Evolutionary conservation across 1,139 yeast genomes (phyloP).

Genomic region (Wickerhamomyces sp.): DNA sequence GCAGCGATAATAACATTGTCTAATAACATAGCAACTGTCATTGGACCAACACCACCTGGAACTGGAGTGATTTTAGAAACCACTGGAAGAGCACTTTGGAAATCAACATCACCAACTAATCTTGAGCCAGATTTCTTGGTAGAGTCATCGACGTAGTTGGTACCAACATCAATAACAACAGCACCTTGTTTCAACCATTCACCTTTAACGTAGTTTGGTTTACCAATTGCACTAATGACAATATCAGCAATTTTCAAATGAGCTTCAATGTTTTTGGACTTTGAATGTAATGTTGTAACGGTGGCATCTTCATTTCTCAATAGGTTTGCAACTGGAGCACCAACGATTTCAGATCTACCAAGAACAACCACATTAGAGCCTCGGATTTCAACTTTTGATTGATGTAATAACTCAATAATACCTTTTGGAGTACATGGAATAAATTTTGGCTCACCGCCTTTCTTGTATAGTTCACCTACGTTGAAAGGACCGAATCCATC

Average conservation of each 20-base stretch:
- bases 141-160: conserved; percentile 77
- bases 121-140: conserved; percentile 77
- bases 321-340: conserved; percentile 84
- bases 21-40: conserved; percentile 96
- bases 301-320: conserved; percentile 87
- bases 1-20: conserved; percentile 87
- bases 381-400: conserved; percentile 53
- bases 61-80: conserved; percentile 90
- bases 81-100: conserved; percentile 54
- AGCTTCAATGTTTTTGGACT: conserved; percentile 57
- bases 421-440: conserved; percentile 98
- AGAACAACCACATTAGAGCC: conserved; percentile 92
- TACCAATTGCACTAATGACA: conserved; percentile 89
- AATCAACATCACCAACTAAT: conserved; percentile 94
- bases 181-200: conserved; percentile 85
- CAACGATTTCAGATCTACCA: conserved; percentile 96
- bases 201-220: conserved; percentile 76
- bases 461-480: conserved; percentile 88
- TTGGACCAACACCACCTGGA: conserved; percentile 99
- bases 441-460: conserved; percentile 79
- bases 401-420: conserved; percentile 68
- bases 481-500: conserved; percentile 93
- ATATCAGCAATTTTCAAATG: conserved; percentile 75
- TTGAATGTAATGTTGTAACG: conserved; percentile 56
- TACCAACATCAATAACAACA: conserved; percentile 94